Base-by-base conservation (phyloP, 805 yeast species). In the Yarrowia divulgata region DNA sequence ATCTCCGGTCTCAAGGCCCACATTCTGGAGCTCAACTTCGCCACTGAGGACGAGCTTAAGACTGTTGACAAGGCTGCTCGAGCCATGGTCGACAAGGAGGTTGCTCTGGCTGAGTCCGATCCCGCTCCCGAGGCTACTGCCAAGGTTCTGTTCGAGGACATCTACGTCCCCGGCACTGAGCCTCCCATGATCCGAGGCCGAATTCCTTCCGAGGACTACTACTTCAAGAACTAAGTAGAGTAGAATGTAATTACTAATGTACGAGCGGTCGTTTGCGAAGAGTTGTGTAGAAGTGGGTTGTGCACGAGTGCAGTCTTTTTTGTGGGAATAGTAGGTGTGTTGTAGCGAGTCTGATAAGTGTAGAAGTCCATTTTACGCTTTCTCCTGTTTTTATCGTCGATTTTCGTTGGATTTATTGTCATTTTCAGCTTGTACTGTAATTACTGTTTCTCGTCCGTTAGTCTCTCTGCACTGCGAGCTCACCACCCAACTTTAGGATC, bases 61-160 rank as follows among this genome's bases (percentile, higher is more conserved):
- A 81, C 90, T 71, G 90, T 92, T 79, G 99, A 95, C 84, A 95
- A 95, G 85, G 93, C 90, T 74, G 97, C 97, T 72, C 93, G 99
- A 85, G 88, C 90, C 77, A 91, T 88, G 80, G 98, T 95, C 74
- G 98, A 93, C 77, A 93, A 90, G 83, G 97, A 95, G 84, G 93
- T 88, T 73, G 93, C 90, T 79, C 88, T 87, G 78, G 98, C 99
- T 75, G 97, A 93, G 82, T 90, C 89, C 71, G 88, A 95, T 76
- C 90, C 97, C 75, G 90, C 96, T 73, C 99, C 99, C 73, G 97
- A 92, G 81, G 96, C 97, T 73, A 90, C 89, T 84, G 88, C 94
- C 88, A 92, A 91, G 79, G 91, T 91, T 79, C 85, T 95, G 80
- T 95, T 93, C 81, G 97, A 93, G 85, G 98, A 95, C 79, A 97